A percentile compares a stretch with the other conserved stretches of the same genome.
Evolutionary conservation across 495 filamentous ascomycete species (phyloP).

Genomic region (Hypoxylon trugodes): DNA sequence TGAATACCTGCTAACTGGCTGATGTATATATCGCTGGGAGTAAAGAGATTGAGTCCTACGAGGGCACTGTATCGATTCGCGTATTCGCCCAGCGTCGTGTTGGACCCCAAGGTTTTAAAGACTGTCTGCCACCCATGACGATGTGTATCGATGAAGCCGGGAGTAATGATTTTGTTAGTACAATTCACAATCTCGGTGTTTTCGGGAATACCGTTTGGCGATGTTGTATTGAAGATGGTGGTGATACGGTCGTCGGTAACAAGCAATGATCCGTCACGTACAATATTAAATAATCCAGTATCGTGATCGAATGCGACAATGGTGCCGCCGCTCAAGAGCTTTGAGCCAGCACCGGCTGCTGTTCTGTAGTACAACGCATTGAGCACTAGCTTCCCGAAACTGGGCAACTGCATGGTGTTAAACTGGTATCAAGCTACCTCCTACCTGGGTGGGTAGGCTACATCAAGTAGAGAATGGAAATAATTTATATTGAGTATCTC

Average conservation of each 20-base stretch:
- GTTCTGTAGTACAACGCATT: background rate
- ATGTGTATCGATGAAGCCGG: constrained; percentile 65
- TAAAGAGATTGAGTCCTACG: constrained; percentile 19
- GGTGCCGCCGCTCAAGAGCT: constrained; percentile 9
- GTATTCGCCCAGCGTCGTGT: constrained; percentile 47
- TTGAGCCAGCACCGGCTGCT: background rate
- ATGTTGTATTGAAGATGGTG: background rate
- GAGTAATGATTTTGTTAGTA: constrained; percentile 56
- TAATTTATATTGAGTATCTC: too few relatives aligned
- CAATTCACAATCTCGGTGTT: constrained; percentile 53
- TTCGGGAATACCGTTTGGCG: constrained; percentile 16
- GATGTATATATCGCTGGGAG: constrained; percentile 49
- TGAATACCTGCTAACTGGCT: constrained; percentile 52
- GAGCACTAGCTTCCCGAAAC: background rate
- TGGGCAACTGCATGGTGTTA: background rate
- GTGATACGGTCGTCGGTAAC: background rate
- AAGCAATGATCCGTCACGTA: constrained; percentile 1
- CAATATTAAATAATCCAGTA: background rate
- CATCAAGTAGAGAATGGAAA: too few relatives aligned
- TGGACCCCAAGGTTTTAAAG: constrained; percentile 49
- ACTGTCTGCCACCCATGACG: constrained; percentile 62
- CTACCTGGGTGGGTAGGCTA: too few relatives aligned
- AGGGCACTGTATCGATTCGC: constrained; percentile 32
- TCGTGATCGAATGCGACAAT: constrained; percentile 2
- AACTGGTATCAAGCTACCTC: too few relatives aligned